Evolutionary conservation across 331 rosid genomes (phyloP), one percentile per base, ranked within the genome.

Genomic region (Saraca asoca): DNA sequence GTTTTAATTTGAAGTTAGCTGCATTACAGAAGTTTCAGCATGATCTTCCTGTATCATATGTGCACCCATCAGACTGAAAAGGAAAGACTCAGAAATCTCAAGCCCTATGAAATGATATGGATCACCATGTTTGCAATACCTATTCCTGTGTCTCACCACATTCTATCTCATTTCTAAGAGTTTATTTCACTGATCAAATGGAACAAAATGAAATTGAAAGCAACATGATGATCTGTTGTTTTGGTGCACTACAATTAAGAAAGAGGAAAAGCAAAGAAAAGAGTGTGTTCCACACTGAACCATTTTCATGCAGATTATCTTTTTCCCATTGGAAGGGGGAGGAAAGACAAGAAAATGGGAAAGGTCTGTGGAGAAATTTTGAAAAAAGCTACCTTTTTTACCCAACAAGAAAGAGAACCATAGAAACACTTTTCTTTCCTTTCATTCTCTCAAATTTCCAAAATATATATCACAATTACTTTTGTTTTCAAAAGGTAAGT

Each of bases 1-100:
- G 12, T 18, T 46, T 17, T 9, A 42, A 45, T 43, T 50, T 51
- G 45, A 57, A 43, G 48, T 58, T 45, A 58, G 13, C 60, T 57
- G 56, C 33, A 42, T 11, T 34, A 48, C 13, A 17, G 19, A 48
- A 10, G 15, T 51, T 34, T 12, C 19, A 9, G 15, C 18, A 5
- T 14, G 13, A 18, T 14, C n/a, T n/a, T n/a, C 31, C n/a, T 6
- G 12, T 13, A 57, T 10, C 31, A 9, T 13, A 33, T 38, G 42
- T 31, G 41, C 12, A 31, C 53, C 74, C 46, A 12, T 69, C 14
- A 34, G 17, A 15, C 9, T n/a, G 9, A 33, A 15, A 33, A 56
- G 34, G 31, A 9, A 45, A 24, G 31, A 31, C 7, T 33, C 9
- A 51, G 5, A 43, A 38, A 66, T 17, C 12, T 39, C 34, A 12